Conservation (phyloP, 2,329 filamentous ascomycete genomes). For the Cercospora sesami region DNA sequence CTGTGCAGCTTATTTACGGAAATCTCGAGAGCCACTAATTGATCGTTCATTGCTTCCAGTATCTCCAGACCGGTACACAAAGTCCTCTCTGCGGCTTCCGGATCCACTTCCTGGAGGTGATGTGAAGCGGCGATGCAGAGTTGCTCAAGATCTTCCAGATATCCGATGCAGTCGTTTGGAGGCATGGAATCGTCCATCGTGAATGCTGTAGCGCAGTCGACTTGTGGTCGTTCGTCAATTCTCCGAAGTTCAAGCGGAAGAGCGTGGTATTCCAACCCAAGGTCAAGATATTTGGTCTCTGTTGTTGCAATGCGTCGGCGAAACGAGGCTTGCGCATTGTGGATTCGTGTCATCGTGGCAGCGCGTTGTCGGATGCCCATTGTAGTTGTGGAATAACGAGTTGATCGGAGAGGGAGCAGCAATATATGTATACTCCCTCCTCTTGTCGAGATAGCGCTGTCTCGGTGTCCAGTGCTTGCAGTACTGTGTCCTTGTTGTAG, state of each 20-base stretch:
- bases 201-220: slow-evolving; percentile 6
- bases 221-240: not conserved
- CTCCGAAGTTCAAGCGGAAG: slow-evolving; percentile 12
- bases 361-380: slow-evolving; percentile 8
- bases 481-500: not conserved
- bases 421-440: not conserved
- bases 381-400: not conserved
- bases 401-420: not conserved
- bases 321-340: not conserved
- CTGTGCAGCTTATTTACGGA: slow-evolving; percentile 16
- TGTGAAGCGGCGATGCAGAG: slow-evolving; percentile 2
- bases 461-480: not conserved
- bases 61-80: slow-evolving; percentile 9
- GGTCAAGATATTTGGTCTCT: slow-evolving; percentile 16
- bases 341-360: not conserved
- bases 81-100: slow-evolving; percentile 4
- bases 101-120: not conserved
- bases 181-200: not conserved
- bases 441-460: not conserved
- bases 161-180: slow-evolving; percentile 13
- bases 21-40: slow-evolving; percentile 12
- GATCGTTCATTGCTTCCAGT: slow-evolving; percentile 14
- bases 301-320: slow-evolving; percentile 3
- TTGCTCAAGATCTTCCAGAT: slow-evolving; percentile 9
- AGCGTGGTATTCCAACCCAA: slow-evolving; percentile 20